A percentile compares a stretch with the other conserved stretches of the same genome.
Conservation (phyloP, 139 green algal species). For the Chlorella vulgaris region DNA sequence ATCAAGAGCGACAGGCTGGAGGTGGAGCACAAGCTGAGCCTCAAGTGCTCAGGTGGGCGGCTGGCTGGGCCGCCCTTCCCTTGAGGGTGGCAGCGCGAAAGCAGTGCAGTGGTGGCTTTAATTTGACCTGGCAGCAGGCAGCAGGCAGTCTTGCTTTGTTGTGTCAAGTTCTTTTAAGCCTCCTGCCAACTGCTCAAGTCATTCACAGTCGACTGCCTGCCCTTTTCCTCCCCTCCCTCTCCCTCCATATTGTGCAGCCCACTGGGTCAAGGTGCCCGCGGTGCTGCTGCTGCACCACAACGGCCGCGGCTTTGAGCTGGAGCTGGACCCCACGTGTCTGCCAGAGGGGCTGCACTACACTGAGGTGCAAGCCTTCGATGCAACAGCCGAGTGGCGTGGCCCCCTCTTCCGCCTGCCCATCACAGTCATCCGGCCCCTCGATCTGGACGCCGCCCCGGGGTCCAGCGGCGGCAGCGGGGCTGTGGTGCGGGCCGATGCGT, state of each 20-base stretch:
- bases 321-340: conserved; percentile 71
- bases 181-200: too few species aligned
- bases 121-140: too few species aligned
- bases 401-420: conserved; percentile 84
- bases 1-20: conserved; percentile 40
- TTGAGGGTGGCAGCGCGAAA: too few species aligned
- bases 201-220: too few species aligned
- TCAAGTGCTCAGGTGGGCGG: conserved; percentile 37
- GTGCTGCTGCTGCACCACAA: conserved; percentile 80
- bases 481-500: conserved; percentile 4
- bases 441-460: neutral
- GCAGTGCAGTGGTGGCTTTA: too few species aligned
- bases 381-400: conserved; percentile 63
- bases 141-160: too few species aligned
- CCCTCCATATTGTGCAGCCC: conserved; percentile 22
- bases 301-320: conserved; percentile 74
- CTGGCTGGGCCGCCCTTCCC: too few species aligned
- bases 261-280: conserved; percentile 74
- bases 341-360: conserved; percentile 78
- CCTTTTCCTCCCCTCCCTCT: neutral
- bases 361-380: conserved; percentile 71
- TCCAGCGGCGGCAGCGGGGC: conserved; percentile 22
- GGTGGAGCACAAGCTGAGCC: conserved; percentile 61
- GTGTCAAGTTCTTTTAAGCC: too few species aligned
- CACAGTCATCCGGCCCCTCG: conserved; percentile 71